Percentiles rank a stretch among this genome's conserved stretches.
Conservation (phyloP, 2,329 filamentous ascomycete genomes). For the Fusarium mundagurra region DNA sequence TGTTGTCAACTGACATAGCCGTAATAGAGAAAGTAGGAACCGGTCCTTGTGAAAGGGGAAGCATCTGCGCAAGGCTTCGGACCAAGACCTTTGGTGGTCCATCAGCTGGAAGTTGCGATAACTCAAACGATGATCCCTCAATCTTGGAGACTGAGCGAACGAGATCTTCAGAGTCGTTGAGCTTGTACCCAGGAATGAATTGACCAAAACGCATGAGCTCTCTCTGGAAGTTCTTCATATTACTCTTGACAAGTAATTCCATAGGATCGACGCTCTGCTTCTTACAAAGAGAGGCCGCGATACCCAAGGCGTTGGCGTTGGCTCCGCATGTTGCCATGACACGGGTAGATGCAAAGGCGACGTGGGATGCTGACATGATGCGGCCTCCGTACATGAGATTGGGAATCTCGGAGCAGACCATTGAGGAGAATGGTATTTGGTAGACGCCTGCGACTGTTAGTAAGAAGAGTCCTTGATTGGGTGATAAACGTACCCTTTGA, state of each 20-base stretch:
- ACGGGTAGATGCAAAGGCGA: constrained; percentile 12
- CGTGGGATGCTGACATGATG: constrained; percentile 16
- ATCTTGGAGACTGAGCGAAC: background rate
- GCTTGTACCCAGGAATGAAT: constrained; percentile 14
- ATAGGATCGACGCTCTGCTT: background rate
- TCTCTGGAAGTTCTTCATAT: constrained; percentile 5
- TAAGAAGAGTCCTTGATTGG: too few relatives aligned
- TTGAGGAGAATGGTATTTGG: constrained; percentile 11
- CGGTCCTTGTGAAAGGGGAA: background rate
- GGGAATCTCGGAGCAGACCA: constrained; percentile 7
- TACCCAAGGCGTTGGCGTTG: constrained; percentile 11
- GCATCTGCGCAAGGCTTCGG: constrained; percentile 12
- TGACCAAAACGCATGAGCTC: constrained; percentile 19
- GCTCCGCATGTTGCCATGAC: constrained; percentile 20
- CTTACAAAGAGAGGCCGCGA: constrained; percentile 8
- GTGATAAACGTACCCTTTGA: constrained; percentile 24
- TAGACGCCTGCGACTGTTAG: background rate
- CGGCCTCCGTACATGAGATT: constrained; percentile 22
- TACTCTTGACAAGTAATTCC: background rate
- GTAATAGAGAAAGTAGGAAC: background rate
- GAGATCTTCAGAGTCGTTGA: constrained; percentile 4
- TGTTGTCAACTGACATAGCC: background rate
- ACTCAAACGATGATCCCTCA: background rate
- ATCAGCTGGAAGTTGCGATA: background rate
- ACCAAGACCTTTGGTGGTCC: constrained; percentile 8